Evolutionary conservation across 129 eudicot species (phyloP).

Genomic region (Arctium minus): DNA sequence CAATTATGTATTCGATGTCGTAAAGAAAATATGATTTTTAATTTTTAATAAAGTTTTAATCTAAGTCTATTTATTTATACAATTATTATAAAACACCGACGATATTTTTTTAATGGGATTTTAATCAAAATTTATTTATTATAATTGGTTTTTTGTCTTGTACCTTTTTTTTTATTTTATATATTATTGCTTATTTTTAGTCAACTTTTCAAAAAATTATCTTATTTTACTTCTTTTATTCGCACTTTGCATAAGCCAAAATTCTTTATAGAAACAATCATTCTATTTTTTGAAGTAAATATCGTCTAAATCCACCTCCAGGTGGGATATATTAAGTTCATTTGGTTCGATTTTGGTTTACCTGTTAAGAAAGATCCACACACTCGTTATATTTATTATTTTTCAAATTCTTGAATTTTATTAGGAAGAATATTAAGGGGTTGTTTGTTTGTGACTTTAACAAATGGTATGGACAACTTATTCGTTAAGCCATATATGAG

Average conservation of each 20-base stretch:
- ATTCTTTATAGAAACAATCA: no score
- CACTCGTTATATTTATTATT: not conserved
- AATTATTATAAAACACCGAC: not conserved
- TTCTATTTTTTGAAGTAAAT: no score
- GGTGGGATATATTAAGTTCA: no score
- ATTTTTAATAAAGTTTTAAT: not conserved
- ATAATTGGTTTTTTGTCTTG: no score
- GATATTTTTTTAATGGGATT: not conserved
- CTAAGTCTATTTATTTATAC: not conserved
- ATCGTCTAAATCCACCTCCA: not conserved
- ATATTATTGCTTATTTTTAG: not conserved
- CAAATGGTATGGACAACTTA: no score
- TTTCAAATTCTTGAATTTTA: no score
- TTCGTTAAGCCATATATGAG: no score
- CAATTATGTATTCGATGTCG: constrained; percentile 6
- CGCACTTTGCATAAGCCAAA: no score
- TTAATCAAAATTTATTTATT: not conserved
- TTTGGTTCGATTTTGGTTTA: not conserved
- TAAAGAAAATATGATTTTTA: not conserved
- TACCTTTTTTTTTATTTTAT: no score
- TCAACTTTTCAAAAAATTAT: no score
- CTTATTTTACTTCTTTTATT: no score
- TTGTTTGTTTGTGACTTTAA: not conserved
- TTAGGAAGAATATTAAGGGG: not conserved
- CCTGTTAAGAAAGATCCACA: not conserved